Base-by-base conservation (phyloP, 73 alveolate genomes). In the Paramecium octaurelia region DNA sequence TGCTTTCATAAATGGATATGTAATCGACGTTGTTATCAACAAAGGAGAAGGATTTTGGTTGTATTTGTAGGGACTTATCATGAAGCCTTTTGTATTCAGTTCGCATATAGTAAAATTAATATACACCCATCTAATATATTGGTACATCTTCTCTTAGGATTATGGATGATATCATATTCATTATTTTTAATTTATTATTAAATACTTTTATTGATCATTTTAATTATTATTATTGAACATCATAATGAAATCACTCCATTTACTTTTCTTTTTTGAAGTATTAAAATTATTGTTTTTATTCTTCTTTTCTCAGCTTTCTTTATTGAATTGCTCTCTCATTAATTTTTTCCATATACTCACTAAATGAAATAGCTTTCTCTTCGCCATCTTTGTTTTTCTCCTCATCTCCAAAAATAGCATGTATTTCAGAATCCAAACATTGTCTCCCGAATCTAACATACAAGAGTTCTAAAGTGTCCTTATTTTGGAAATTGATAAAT, bases 381-480 rank as follows among this genome's bases (percentile, higher is more conserved):
- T 86, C 46, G 1, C 95, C 96, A 20, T 95, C 96, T n/a, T 86
- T 95, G 14, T 92, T 92, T 70, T 88, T 94, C 38, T 93, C 96
- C 16, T 85, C 92, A 38, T 73, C 96, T 29, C 98, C 98, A 60
- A 95, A 95, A 10, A 95, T 94, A 1, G 98, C 98, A 57, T 93
- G 86, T 48, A 95, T 95, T 88, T 95, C 98, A 8, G 92, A 92
- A 77, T 96, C 97, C 10, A 96, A 60, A 20, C 50, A 58, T 43
- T 96, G 93, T 87, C 97, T 93, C 3, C 98, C 98, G 88, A 97
- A 96, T 73, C 99, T 92, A n/a, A 98, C 99, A 91, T 95, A 98
- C 64, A 98, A 96, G 44, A 98, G 93, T 93, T 98, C 98, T 86
- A 98, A 86, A 23, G 99, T 98, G 93, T 98, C 99, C 95, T 80